These are phyloP conservation scores for Buddleja alternifolia DNA, from an alignment of 257 asterid species.

Conservation along the genomic window DNA sequence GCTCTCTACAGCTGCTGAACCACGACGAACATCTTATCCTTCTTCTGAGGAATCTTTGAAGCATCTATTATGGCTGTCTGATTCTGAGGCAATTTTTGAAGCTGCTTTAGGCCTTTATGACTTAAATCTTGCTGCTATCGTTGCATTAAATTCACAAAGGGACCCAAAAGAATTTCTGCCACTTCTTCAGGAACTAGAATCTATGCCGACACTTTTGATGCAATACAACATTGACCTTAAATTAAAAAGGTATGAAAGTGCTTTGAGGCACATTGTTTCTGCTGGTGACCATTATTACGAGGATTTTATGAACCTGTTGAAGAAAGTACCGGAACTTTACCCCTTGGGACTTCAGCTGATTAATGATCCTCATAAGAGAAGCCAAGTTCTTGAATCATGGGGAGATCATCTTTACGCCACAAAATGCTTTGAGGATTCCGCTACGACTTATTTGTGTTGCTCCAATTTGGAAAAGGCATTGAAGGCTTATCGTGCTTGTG, in stretches of 20 bases:
- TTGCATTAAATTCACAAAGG: slow-evolving; percentile 88
- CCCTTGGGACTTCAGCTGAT: slow-evolving; percentile 80
- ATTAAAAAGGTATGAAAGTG: slow-evolving; percentile 74
- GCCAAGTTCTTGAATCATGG: slow-evolving; percentile 85
- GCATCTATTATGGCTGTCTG: slow-evolving; percentile 92
- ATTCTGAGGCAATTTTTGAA: slow-evolving; percentile 82
- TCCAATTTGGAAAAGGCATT: slow-evolving; percentile 79
- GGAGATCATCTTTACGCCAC: slow-evolving; percentile 80
- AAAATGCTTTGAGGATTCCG: slow-evolving; percentile 90
- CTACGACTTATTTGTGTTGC: slow-evolving; percentile 74
- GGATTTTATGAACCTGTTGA: slow-evolving; percentile 71
- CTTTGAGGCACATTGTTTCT: slow-evolving; percentile 77
- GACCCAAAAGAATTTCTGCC: slow-evolving; percentile 98
- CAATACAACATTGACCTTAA: slow-evolving; percentile 84
- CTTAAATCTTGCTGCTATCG: slow-evolving; percentile 96
- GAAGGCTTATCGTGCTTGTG: slow-evolving; percentile 85
- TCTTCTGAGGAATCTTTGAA: slow-evolving; percentile 95
- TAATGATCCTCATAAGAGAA: slow-evolving; percentile 51
- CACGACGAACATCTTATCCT: slow-evolving; percentile 52
- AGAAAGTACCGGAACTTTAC: slow-evolving; percentile 79
- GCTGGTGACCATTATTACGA: slow-evolving; percentile 80
- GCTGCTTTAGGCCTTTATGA: slow-evolving; percentile 97
- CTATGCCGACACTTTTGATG: slow-evolving; percentile 72
- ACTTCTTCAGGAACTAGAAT: slow-evolving; percentile 79
- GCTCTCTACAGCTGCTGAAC: slow-evolving; percentile 62